Evolutionary conservation across 2,329 filamentous ascomycete genomes (phyloP), one percentile per base, ranked within the genome.

Genomic region (Madurella fahalii): DNA sequence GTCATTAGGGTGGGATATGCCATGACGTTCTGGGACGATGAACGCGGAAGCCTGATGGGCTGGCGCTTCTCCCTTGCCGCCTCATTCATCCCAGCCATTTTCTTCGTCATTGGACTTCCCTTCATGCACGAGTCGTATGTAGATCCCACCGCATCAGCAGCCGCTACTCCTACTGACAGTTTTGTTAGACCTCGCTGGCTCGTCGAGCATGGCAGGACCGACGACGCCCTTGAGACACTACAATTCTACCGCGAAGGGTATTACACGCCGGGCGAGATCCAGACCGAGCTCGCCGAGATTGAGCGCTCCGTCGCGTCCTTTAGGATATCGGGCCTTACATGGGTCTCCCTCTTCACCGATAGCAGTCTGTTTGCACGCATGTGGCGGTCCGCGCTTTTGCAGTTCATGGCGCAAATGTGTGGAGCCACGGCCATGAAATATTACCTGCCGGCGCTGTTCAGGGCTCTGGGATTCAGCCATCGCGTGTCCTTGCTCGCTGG

Each of bases 391-490:
- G 73, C 78, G 0, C 67, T 82, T 1, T 70, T 83, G 5, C 80
- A 83, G 63, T 83, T 83, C 65, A 79, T 83, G 77, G 77, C 78
- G 0, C 79, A 82, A 60, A 79, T 83, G 77, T 82, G 78, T 59
- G 80, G 81, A 17, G 79, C 79, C 13, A 79, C 79, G 0, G 79
- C 79, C 2, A 82, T 83, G 72, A 83, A 83, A 61, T 83, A 83
- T 60, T 83, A 83, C 59, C 71, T 83, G 0, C 80, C 80, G 0
- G 75, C 74, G 0, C 75, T 82, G 9, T 77, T 83, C 54, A 65
- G 71, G 49, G 74, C 73, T 2, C 67, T 83, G 1, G 80, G 81
- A 0, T 65, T 83, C 1, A 68, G 70, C 39, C 74, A 73, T 5
- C 72, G 76, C 9, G 53, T 77, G 15, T 74, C 78, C 1, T 66